Conservation (phyloP, 106 monocot species). For the Ottelia alismoides region DNA sequence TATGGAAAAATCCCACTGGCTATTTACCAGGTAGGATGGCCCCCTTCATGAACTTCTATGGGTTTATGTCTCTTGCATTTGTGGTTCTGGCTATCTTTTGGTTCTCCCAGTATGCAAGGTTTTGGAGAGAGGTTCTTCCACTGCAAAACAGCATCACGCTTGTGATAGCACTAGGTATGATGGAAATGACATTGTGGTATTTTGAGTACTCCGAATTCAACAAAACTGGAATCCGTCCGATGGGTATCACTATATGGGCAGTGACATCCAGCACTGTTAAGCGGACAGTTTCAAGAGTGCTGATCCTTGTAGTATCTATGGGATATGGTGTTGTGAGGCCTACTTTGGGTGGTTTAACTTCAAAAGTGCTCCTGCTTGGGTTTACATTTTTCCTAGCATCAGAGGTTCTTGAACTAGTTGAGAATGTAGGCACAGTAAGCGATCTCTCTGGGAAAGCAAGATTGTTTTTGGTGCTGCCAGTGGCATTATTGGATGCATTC, state of each 20-base stretch:
- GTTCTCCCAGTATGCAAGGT: constrained; percentile 90
- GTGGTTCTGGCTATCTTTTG: constrained; percentile 75
- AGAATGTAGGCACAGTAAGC: constrained; percentile 81
- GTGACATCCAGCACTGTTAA: constrained; percentile 79
- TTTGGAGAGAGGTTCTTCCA: constrained; percentile 90
- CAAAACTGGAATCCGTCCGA: constrained; percentile 66
- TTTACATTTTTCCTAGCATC: constrained; percentile 88
- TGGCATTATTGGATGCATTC: constrained; percentile 87
- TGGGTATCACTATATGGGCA: constrained; percentile 90
- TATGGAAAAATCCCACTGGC: constrained; percentile 92
- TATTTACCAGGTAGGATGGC: constrained; percentile 96
- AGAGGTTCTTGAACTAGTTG: constrained; percentile 84
- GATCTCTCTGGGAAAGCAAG: constrained; percentile 93
- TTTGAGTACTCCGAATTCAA: constrained; percentile 94
- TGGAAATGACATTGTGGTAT: constrained; percentile 94
- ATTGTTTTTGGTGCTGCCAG: constrained; percentile 74
- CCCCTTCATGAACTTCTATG: constrained; percentile 89
- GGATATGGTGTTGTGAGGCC: constrained; percentile 95
- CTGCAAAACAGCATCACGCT: constrained; percentile 87
- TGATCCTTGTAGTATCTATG: constrained; percentile 86
- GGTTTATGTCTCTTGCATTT: constrained; percentile 75
- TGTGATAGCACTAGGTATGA: constrained; percentile 87
- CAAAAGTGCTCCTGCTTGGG: constrained; percentile 86
- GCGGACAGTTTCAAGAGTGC: constrained; percentile 61
- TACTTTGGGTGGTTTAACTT: constrained; percentile 86